Percentiles rank a stretch among this genome's conserved stretches.
These are phyloP conservation scores for Microdochium bolleyi DNA, from an alignment of 2,329 filamentous ascomycete species.

Conservation along the genomic window DNA sequence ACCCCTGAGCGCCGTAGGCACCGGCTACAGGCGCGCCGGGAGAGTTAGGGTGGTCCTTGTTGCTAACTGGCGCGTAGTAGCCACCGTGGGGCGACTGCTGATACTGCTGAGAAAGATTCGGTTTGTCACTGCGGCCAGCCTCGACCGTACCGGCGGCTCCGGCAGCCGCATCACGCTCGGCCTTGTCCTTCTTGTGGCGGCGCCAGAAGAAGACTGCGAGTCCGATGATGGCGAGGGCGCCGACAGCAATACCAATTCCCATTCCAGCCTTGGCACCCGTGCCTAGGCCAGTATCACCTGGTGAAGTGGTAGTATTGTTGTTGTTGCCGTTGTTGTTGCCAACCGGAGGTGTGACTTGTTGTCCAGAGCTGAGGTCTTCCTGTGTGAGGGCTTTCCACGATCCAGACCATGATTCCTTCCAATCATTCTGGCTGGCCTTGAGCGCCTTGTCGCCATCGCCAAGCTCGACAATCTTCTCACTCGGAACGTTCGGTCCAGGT, in stretches of 20 bases:
- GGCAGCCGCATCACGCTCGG: background rate
- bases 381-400: conserved; percentile 17
- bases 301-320: background rate
- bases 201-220: conserved; percentile 16
- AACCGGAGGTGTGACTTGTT: conserved; percentile 5
- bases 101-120: background rate
- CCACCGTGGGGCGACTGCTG: background rate
- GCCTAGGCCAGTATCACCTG: conserved; percentile 9
- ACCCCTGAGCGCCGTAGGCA: background rate
- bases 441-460: conserved; percentile 9
- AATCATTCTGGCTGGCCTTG: conserved; percentile 17
- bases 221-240: conserved; percentile 10
- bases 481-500: conserved; percentile 25
- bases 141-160: background rate
- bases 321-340: background rate
- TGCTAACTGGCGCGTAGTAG: conserved; percentile 1
- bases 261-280: conserved; percentile 25
- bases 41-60: background rate
- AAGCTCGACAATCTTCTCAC: conserved; percentile 10
- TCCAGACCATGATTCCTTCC: conserved; percentile 22
- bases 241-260: conserved; percentile 20
- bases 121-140: background rate
- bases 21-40: background rate
- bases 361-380: conserved; percentile 9
- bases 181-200: conserved; percentile 12